Conservation (phyloP, 1,284 basidiomycete genomes). For the Ustilago shanxiensis region DNA sequence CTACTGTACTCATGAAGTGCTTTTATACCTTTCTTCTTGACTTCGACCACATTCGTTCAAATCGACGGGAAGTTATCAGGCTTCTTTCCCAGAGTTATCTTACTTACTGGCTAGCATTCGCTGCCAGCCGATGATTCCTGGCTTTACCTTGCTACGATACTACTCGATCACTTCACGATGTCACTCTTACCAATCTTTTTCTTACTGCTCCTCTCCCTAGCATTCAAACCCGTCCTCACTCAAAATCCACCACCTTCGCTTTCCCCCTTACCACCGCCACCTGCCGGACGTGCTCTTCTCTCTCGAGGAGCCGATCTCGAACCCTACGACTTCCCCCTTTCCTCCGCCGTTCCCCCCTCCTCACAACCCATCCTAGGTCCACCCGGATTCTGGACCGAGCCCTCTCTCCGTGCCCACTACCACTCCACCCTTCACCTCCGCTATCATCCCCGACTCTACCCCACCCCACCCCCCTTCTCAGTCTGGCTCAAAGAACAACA, state of each 20-base stretch:
- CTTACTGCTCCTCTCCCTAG: neutral
- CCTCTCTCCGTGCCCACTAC: slow-evolving; percentile 22
- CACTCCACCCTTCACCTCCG: slow-evolving; percentile 2
- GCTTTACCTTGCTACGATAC: no score
- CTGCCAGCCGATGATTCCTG: no score
- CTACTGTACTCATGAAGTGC: no score
- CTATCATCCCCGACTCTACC: slow-evolving; percentile 19
- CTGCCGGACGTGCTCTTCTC: slow-evolving; percentile 32
- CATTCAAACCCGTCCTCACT: neutral
- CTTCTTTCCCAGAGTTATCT: no score
- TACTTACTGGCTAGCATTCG: no score
- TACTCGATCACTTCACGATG: no score
- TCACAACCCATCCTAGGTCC: slow-evolving; percentile 18
- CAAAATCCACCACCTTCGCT: no score
- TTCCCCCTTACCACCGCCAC: neutral
- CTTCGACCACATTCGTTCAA: no score
- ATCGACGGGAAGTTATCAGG: no score
- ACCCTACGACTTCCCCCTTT: slow-evolving; percentile 25
- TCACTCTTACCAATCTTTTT: neutral
- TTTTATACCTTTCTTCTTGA: no score
- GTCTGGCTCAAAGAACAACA: slow-evolving; percentile 42
- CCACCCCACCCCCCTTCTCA: slow-evolving; percentile 15
- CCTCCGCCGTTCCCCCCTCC: neutral
- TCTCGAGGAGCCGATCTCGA: slow-evolving; percentile 17
- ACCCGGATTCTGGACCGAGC: slow-evolving; percentile 25